Evolutionary conservation across 495 filamentous ascomycete genomes (phyloP).

Genomic region (Emericellopsis terricola): DNA sequence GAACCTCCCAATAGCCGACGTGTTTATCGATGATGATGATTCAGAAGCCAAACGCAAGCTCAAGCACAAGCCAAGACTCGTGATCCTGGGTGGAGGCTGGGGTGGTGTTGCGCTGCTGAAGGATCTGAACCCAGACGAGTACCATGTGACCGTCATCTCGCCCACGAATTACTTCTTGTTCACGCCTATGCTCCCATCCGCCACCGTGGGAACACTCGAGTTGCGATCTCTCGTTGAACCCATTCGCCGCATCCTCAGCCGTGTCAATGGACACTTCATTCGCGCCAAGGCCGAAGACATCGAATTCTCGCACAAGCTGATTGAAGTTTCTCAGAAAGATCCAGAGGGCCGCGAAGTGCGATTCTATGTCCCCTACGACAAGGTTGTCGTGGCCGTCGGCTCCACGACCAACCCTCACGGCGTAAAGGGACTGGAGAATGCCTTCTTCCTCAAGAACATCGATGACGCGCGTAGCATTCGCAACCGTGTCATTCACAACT

Average conservation of each 20-base stretch:
- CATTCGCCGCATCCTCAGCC: conserved; percentile 62
- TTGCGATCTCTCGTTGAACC: conserved; percentile 84
- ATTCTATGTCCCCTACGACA: conserved; percentile 97
- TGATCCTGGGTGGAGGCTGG: conserved; percentile 91
- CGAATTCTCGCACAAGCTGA: conserved; percentile 75
- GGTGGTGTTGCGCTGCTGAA: conserved; percentile 86
- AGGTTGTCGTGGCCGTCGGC: conserved; percentile 88
- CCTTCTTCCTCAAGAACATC: conserved; percentile 86
- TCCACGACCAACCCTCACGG: conserved; percentile 90
- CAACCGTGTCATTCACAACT: conserved; percentile 77
- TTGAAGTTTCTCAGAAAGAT: conserved; percentile 66
- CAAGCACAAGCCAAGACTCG: conserved; percentile 77
- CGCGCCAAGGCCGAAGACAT: conserved; percentile 73
- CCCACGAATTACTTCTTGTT: conserved; percentile 95
- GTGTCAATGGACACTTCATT: conserved; percentile 74
- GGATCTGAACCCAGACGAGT: conserved; percentile 72
- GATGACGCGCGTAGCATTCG: conserved; percentile 79
- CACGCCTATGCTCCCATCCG: conserved; percentile 92
- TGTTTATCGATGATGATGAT: conserved; percentile 76
- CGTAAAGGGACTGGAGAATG: conserved; percentile 87
- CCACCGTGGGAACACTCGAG: conserved; percentile 89
- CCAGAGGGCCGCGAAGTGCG: conserved; percentile 46
- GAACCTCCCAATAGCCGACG: conserved; percentile 82
- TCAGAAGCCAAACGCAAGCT: conserved; percentile 39
- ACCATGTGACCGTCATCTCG: conserved; percentile 86